Percentiles rank a stretch among this genome's conserved stretches.
phyloP scores from a whole-genome alignment of 116 monocot species.

The Zostera marina region DNA sequence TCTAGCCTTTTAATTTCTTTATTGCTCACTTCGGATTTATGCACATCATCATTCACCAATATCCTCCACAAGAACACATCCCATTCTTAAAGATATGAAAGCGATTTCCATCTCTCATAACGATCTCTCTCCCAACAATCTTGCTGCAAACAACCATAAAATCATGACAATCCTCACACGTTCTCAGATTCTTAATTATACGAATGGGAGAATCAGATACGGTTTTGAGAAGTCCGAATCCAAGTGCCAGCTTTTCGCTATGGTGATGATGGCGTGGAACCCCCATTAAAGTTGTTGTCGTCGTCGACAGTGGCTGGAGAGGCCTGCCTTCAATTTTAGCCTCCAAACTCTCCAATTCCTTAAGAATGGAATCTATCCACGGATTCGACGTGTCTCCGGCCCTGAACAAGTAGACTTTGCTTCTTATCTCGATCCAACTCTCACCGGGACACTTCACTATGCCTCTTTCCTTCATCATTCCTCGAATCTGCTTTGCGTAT shows the following conservation, averaged over 20 bases:
- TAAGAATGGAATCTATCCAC: conserved; percentile 5
- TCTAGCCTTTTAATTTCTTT: too few relatives aligned
- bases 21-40: too few relatives aligned
- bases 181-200: conserved; percentile 73
- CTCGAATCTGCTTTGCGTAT: conserved; percentile 27
- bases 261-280: conserved; percentile 12
- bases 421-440: conserved; percentile 38
- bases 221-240: conserved; percentile 51
- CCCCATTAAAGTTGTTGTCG: background rate
- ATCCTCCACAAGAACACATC: conserved; percentile 58
- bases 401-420: conserved; percentile 7
- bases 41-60: conserved; percentile 49
- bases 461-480: conserved; percentile 43
- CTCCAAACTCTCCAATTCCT: conserved; percentile 9
- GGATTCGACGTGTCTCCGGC: conserved; percentile 7
- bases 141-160: conserved; percentile 49
- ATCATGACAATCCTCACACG: conserved; percentile 69
- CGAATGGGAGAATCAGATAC: conserved; percentile 26
- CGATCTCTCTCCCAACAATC: conserved; percentile 50
- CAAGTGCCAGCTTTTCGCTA: conserved; percentile 77
- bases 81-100: conserved; percentile 79
- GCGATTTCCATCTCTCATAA: conserved; percentile 63
- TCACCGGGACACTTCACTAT: conserved; percentile 35
- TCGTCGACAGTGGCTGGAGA: background rate
- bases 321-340: background rate